phyloP scores from a whole-genome alignment of 805 yeast species.

The Metschnikowia gelsemii region DNA sequence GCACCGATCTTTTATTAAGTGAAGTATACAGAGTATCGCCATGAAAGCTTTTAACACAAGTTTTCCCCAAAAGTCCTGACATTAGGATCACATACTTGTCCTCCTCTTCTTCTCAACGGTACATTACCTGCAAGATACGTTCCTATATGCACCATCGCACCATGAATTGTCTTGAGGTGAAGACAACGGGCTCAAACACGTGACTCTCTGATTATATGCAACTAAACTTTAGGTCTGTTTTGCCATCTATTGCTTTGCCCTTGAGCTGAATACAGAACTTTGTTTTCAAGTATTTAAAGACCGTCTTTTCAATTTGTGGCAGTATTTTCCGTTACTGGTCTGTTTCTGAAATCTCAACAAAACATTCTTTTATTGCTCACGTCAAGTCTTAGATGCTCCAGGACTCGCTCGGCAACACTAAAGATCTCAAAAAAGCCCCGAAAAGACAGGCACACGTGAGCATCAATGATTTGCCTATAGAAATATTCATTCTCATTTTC shows the following conservation, averaged over 20 bases:
- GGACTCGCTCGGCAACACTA: conserved; percentile 27
- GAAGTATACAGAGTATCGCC: too few relatives aligned
- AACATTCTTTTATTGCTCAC: background rate
- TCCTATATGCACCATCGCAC: background rate
- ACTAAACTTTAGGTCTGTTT: background rate
- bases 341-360: too few relatives aligned
- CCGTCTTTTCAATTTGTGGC: too few relatives aligned
- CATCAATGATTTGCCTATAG: conserved; percentile 46
- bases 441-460: conserved; percentile 1
- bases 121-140: background rate
- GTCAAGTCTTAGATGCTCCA: conserved; percentile 12
- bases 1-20: background rate
- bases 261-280: too few relatives aligned
- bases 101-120: background rate
- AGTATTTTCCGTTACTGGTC: too few relatives aligned
- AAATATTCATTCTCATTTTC: conserved; percentile 46
- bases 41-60: background rate
- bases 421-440: conserved; percentile 4
- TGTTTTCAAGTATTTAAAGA: too few relatives aligned
- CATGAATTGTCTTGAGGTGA: background rate
- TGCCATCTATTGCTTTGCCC: conserved; percentile 4
- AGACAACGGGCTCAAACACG: background rate
- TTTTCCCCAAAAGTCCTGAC: background rate
- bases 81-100: too few relatives aligned
- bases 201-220: background rate